Evolutionary conservation across 2,329 filamentous ascomycete genomes (phyloP).

Genomic region (Clarireedia paspali): DNA sequence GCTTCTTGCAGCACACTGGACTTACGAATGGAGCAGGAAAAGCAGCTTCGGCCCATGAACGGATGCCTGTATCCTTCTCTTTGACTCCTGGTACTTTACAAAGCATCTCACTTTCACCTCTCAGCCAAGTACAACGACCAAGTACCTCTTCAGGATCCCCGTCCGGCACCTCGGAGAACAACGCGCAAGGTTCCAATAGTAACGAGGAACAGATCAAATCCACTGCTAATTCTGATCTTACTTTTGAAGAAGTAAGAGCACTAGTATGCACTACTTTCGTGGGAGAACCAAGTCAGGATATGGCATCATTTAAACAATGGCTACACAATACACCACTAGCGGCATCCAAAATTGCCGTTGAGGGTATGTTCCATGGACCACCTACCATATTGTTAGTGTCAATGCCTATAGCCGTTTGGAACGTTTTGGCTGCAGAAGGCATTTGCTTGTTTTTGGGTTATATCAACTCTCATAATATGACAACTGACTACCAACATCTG

Average conservation of each 20-base stretch:
- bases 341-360: conserved; percentile 52
- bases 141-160: conserved; percentile 30
- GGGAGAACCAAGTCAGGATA: conserved; percentile 56
- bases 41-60: conserved; percentile 26
- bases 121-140: conserved; percentile 18
- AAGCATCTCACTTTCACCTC: conserved; percentile 42
- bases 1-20: conserved; percentile 33
- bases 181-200: conserved; percentile 16
- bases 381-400: conserved; percentile 60
- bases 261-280: conserved; percentile 61
- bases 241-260: conserved; percentile 55
- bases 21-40: conserved; percentile 39
- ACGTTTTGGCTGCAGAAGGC: conserved; percentile 57
- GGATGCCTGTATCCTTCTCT: conserved; percentile 45
- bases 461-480: conserved; percentile 61
- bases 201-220: conserved; percentile 22
- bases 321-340: conserved; percentile 50
- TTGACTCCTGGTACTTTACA: conserved; percentile 47
- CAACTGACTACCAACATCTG: conserved; percentile 53
- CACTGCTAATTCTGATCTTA: conserved; percentile 38
- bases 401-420: conserved; percentile 57
- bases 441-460: conserved; percentile 59
- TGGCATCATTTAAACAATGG: conserved; percentile 60
- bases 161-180: conserved; percentile 22
- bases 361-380: conserved; percentile 61